A percentile compares a stretch with the other conserved stretches of the same genome.
phyloP scores from a whole-genome alignment of 331 rosid species.

The Saraca asoca region DNA sequence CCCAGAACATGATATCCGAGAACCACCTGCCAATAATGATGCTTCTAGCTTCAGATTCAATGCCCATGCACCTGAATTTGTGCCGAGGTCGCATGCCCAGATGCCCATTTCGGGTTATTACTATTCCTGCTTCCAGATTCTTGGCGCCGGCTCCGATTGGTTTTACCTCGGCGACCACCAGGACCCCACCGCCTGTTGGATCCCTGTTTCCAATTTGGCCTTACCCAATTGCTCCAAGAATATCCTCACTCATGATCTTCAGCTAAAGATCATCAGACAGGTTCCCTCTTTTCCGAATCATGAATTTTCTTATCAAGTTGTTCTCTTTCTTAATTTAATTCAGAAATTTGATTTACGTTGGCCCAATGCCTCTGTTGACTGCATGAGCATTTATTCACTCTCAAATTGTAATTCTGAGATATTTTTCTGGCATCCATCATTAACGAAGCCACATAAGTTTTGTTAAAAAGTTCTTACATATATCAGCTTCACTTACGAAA shows the following conservation, averaged over 20 bases:
- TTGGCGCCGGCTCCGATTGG: conserved; percentile 80
- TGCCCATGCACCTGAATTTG: conserved; percentile 94
- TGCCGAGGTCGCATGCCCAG: conserved; percentile 77
- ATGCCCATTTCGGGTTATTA: conserved; percentile 69
- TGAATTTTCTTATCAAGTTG: background rate
- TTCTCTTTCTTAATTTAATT: background rate
- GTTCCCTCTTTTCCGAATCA: conserved; percentile 26
- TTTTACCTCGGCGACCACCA: conserved; percentile 72
- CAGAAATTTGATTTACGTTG: background rate
- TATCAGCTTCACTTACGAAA: too few species aligned
- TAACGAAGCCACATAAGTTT: too few species aligned
- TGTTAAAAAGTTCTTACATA: too few species aligned
- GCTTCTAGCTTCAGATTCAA: conserved; percentile 65
- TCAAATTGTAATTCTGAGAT: background rate
- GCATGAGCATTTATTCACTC: background rate
- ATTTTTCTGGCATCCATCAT: background rate
- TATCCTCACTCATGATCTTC: conserved; percentile 64
- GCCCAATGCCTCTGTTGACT: background rate
- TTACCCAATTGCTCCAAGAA: conserved; percentile 54
- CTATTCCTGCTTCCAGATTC: conserved; percentile 73
- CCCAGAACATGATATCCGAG: conserved; percentile 40
- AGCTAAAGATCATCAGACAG: conserved; percentile 83
- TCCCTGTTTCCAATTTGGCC: conserved; percentile 43
- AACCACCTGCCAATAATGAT: conserved; percentile 1
- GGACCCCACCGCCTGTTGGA: conserved; percentile 59